These are phyloP conservation scores for Fulvia fulva DNA, from an alignment of 2,329 filamentous ascomycete species.

Conservation along the genomic window DNA sequence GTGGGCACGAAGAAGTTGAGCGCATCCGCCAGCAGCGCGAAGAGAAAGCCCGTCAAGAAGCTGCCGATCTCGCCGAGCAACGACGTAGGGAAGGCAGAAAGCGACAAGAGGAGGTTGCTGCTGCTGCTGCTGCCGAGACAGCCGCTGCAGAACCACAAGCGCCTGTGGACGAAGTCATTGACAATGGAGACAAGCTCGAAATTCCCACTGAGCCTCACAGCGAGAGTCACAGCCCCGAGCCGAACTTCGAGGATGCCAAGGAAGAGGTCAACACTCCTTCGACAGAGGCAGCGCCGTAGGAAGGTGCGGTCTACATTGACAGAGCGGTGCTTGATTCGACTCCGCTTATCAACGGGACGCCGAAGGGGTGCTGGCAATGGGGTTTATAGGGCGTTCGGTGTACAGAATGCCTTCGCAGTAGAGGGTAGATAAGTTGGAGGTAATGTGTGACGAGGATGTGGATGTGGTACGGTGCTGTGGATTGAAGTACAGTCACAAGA, in stretches of 20 bases:
- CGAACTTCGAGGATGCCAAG: conserved; percentile 32
- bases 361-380: neutral
- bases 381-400: neutral
- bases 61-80: conserved; percentile 52
- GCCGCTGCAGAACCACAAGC: conserved; percentile 27
- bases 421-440: neutral
- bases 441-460: neutral
- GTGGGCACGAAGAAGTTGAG: conserved; percentile 91
- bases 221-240: conserved; percentile 24
- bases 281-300: conserved; percentile 2
- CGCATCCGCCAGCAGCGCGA: conserved; percentile 79
- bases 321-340: neutral
- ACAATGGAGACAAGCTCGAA: conserved; percentile 6
- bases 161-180: conserved; percentile 5
- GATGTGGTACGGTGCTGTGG: neutral
- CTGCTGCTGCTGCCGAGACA: conserved; percentile 31
- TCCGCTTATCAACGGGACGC: neutral
- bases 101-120: conserved; percentile 36
- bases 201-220: conserved; percentile 12
- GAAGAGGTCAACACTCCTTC: conserved; percentile 15
- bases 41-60: conserved; percentile 77
- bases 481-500: neutral
- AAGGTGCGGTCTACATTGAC: neutral
- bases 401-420: neutral
- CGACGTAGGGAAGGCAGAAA: conserved; percentile 45